phyloP scores from a whole-genome alignment of 192 early-diverging fungal genomes.

The Thoreauomyces humboldtii region DNA sequence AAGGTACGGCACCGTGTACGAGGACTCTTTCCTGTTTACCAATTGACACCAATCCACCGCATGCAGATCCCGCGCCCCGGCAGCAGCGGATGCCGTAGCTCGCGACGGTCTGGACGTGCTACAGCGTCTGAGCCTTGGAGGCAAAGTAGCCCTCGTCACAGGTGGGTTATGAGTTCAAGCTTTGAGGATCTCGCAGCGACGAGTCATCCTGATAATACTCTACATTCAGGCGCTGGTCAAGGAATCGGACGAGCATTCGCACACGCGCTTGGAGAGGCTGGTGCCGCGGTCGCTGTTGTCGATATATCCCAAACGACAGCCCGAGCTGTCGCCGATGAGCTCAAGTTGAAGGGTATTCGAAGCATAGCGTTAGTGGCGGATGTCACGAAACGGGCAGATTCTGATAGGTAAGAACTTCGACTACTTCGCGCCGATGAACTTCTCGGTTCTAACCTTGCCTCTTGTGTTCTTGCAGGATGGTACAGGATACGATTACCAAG shows the following conservation, averaged over 20 bases:
- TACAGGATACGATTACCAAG: not conserved
- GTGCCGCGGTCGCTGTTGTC: slow-evolving; percentile 4
- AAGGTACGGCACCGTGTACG: no score
- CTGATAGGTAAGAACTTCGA: not conserved
- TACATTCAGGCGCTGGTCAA: no score
- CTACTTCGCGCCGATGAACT: not conserved
- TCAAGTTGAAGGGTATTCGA: not conserved
- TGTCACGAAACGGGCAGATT: not conserved
- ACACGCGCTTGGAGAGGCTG: not conserved
- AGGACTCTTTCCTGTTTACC: not conserved
- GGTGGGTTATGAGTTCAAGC: no score
- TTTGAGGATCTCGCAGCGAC: no score
- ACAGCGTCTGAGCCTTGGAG: not conserved
- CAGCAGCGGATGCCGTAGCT: no score
- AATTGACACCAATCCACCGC: no score
- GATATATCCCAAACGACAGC: not conserved
- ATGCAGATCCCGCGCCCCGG: no score
- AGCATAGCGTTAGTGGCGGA: not conserved
- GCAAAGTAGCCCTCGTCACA: not conserved
- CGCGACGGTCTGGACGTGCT: not conserved
- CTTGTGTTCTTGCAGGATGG: not conserved
- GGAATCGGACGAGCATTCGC: slow-evolving; percentile 1
- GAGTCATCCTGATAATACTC: no score
- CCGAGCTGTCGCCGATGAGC: not conserved
- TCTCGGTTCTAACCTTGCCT: no score